phyloP scores from a whole-genome alignment of 768 basidiomycete genomes.

The Tremella yokohamensis region DNA sequence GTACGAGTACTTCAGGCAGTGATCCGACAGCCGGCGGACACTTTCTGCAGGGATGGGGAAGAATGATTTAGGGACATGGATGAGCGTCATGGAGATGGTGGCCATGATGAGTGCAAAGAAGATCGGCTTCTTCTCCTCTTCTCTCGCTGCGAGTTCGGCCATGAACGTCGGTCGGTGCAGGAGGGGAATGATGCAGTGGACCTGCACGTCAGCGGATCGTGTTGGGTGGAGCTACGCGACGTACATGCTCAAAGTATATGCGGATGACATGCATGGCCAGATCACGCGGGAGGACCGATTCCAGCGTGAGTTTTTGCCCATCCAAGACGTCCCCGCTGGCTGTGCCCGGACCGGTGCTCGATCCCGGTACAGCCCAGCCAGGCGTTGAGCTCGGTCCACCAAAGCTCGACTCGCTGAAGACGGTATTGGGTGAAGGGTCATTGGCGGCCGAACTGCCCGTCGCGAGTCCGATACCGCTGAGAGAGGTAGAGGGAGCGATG shows the following conservation, averaged over 20 bases:
- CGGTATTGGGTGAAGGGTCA: slow-evolving; percentile 14
- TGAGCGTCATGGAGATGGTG: slow-evolving; percentile 26
- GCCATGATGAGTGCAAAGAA: slow-evolving; percentile 31
- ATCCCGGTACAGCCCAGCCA: slow-evolving; percentile 12
- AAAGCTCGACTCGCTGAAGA: not conserved
- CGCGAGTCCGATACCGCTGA: not conserved
- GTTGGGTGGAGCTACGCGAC: not conserved
- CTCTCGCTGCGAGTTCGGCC: slow-evolving; percentile 18
- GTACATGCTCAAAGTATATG: slow-evolving; percentile 30
- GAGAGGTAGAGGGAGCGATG: too few species aligned
- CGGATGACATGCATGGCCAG: slow-evolving; percentile 24
- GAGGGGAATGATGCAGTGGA: slow-evolving; percentile 31
- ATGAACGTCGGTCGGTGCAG: slow-evolving; percentile 29
- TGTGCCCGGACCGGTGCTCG: slow-evolving; percentile 2
- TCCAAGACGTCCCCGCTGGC: too few species aligned
- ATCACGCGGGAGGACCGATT: slow-evolving; percentile 25
- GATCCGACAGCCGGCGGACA: slow-evolving; percentile 23
- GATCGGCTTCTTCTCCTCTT: slow-evolving; percentile 27
- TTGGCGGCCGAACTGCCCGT: slow-evolving; percentile 6
- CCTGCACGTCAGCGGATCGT: slow-evolving; percentile 5
- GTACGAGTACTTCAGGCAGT: slow-evolving; percentile 16
- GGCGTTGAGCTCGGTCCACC: not conserved
- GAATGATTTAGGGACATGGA: slow-evolving; percentile 33
- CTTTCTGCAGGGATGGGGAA: slow-evolving; percentile 27
- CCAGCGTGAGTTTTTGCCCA: slow-evolving; percentile 13